These are phyloP conservation scores for Acorus calamus DNA, from an alignment of 106 monocot genomes.

Conservation along the genomic window DNA sequence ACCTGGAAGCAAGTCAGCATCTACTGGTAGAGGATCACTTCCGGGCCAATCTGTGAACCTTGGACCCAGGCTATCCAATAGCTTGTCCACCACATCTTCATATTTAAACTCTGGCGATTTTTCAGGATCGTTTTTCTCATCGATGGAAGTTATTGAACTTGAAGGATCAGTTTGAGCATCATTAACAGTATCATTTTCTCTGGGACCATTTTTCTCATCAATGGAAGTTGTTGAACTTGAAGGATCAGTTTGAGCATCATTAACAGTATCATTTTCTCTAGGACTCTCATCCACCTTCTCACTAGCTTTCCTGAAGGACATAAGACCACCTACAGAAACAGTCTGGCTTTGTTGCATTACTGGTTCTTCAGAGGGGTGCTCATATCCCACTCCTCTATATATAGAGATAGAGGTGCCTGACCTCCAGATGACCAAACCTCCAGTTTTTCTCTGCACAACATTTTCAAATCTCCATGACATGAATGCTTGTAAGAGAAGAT, in stretches of 20 bases:
- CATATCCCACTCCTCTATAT: conserved; percentile 74
- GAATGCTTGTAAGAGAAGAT: background rate
- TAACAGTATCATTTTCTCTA: conserved; percentile 1
- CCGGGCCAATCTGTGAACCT: conserved; percentile 87
- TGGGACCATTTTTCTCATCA: background rate
- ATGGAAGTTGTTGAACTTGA: conserved; percentile 3
- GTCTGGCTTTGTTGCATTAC: conserved; percentile 19
- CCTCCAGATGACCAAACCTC: conserved; percentile 95
- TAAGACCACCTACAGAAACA: conserved; percentile 10
- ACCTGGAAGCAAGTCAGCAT: conserved; percentile 91
- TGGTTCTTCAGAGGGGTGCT: conserved; percentile 22
- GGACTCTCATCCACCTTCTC: background rate
- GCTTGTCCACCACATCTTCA: conserved; percentile 64
- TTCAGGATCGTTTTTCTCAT: conserved; percentile 18
- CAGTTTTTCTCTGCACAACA: conserved; percentile 78
- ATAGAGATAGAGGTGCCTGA: conserved; percentile 88
- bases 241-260: background rate
- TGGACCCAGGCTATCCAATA: conserved; percentile 78
- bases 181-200: conserved; percentile 1
- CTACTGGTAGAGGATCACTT: conserved; percentile 77
- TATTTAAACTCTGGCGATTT: conserved; percentile 34
- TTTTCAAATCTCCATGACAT: conserved; percentile 5
- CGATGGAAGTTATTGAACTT: conserved; percentile 1
- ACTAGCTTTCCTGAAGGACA: conserved; percentile 7
- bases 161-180: background rate